Conservation (phyloP, 192 early-diverging fungal species). For the Umbelopsis ramanniana region DNA sequence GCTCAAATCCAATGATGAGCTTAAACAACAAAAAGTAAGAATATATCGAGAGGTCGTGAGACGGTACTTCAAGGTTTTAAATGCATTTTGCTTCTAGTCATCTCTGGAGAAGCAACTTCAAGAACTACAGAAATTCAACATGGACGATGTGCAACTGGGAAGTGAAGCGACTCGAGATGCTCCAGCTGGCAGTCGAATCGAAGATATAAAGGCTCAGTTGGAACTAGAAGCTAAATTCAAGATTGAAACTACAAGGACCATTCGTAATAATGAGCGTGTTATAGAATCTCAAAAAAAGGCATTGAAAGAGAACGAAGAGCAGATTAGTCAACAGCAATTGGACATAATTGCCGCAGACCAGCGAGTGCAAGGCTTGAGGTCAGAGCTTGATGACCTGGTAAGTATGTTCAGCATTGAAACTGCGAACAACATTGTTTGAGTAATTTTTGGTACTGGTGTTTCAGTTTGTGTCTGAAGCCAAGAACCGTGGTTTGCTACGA, state of each 20-base stretch:
- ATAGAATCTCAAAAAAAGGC: slow-evolving; percentile 13
- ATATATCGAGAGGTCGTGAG: background rate
- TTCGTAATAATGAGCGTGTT: slow-evolving; percentile 3
- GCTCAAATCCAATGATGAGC: background rate
- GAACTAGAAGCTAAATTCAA: slow-evolving; percentile 1
- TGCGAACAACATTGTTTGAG: too few relatives aligned
- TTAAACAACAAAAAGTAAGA: background rate
- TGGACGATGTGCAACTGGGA: background rate
- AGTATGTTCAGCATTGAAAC: background rate
- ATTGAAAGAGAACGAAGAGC: slow-evolving; percentile 8
- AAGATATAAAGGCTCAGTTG: slow-evolving; percentile 10
- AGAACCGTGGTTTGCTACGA: background rate
- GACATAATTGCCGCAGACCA: background rate
- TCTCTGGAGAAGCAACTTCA: slow-evolving; percentile 9
- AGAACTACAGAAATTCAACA: background rate
- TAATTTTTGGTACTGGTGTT: background rate
- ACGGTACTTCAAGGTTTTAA: background rate
- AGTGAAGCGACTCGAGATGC: background rate
- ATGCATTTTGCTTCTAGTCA: background rate
- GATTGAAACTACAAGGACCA: background rate
- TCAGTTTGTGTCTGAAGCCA: slow-evolving; percentile 19
- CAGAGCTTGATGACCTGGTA: slow-evolving; percentile 18
- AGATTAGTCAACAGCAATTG: background rate
- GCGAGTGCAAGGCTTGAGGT: background rate
- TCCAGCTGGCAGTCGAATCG: background rate